These are phyloP conservation scores for Albophoma yamanashiensis DNA, from an alignment of 2,329 filamentous ascomycete species.

Conservation along the genomic window DNA sequence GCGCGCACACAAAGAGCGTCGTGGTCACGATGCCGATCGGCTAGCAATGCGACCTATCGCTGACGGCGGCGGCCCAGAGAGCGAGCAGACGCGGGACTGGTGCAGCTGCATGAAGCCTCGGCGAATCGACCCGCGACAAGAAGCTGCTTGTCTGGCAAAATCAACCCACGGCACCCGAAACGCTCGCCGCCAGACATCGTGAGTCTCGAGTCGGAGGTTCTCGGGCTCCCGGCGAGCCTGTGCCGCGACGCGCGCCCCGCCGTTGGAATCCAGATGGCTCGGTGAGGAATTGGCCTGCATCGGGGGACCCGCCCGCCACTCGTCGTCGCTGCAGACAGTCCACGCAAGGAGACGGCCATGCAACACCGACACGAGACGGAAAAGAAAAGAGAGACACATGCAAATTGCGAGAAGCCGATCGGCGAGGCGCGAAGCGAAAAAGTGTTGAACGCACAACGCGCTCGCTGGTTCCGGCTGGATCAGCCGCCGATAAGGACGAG, in stretches of 20 bases:
- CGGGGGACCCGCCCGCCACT: neutral
- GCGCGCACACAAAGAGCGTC: neutral
- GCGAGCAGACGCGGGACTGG: neutral
- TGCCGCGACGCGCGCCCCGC: neutral
- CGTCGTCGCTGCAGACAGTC: neutral
- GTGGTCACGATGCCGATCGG: neutral
- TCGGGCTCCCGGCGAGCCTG: neutral
- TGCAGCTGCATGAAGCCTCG: neutral
- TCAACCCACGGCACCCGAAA: too few species aligned
- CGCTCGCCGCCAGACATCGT: neutral
- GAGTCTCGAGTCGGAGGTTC: neutral
- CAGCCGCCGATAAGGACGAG: neutral
- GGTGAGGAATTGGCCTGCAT: neutral
- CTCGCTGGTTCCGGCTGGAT: neutral
- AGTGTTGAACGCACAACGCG: neutral
- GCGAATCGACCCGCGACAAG: neutral
- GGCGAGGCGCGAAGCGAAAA: neutral
- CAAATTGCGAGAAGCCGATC: neutral
- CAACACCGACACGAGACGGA: neutral
- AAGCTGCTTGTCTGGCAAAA: neutral
- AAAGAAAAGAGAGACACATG: neutral
- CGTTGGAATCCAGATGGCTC: neutral
- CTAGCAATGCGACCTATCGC: neutral
- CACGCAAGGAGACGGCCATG: neutral
- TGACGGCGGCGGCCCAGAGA: neutral